Base-by-base conservation (phyloP, 345 rosid genomes). In the Populus euphratica region DNA sequence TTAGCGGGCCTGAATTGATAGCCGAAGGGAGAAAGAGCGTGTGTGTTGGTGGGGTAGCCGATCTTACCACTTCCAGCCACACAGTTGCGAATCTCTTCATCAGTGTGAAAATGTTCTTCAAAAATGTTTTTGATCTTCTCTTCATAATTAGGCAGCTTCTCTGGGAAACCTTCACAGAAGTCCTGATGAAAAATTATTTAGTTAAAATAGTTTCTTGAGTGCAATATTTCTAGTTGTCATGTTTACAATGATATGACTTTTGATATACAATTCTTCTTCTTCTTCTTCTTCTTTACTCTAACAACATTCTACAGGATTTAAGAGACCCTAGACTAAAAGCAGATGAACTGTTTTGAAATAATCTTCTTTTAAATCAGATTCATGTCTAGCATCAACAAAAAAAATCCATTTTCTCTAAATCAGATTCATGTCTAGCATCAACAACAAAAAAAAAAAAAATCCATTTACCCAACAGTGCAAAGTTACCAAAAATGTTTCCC, bases 71-170 rank as follows among this genome's bases (percentile, higher is more conserved):
- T 96, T 86, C 99, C 98, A 81, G 85, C 97, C 77, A 96, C 90
- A 79, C 88, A 87, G 72, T 96, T 89, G 73, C 97, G 94, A 74
- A 94, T 96, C 94, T 94, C 99, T 78, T 96, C 98, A 85, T 96
- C 98, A 36, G 98, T 96, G 83, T 92, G 99, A 67, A 96, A 86
- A 87, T 94, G 99, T 69, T 96, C 97, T 78, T 96, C 97, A 66
- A 90, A 96, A 79, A 96, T 92, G 79, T 83, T 86, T 76, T 94
- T 96, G 0, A 96, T 93, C 84, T 94, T 96, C 69, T 80, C 91
- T 69, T 94, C 99, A 76, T 94, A 96, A 75, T 94, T 91, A 72
- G 88, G 95, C 36, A 92, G 90, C 86, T 93, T 92, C 83, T 89
- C 94, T 0, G 99, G 94, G 87, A 93, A 93, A 78, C 92, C 95